Evolutionary conservation across 495 filamentous ascomycete species (phyloP), one percentile per base, ranked within the genome.

Genomic region (Penicillium silybi): DNA sequence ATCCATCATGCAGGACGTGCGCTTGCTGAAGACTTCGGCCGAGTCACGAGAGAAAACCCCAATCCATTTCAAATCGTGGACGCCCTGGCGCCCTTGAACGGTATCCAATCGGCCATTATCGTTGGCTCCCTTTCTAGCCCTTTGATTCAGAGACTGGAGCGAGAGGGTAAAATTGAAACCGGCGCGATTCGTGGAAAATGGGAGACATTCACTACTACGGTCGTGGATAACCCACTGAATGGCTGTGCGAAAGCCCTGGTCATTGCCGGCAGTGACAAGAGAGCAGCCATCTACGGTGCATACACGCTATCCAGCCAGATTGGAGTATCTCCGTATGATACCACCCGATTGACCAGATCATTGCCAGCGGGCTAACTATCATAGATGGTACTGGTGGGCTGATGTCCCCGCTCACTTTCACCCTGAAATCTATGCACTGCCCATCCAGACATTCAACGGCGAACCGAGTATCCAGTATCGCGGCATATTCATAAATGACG

Each of bases 401-500:
- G 86, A 90, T 65, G 82, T 85, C 0, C 78, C 85, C 0, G 63
- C 78, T 11, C 74, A 78, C 53, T 67, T 72, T 50, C 72, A 76
- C 55, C 62, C 71, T 25, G 71, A 76, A 3, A 77, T 89, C 32
- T 88, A 78, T 53, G 81, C 79, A 4, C 55, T 79, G 10, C 65
- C 73, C 6, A 66, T 61, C 6, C 70, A 64, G 34, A 85, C 82
- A 58, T 65, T 78, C 2, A 84, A 89, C 47, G 77, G 74, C 4
- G 68, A 80, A 15, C 86, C 87, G 18, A 80, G 74, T 2, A 80
- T 91, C 48, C 88, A 86, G 61, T 91, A 88, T 65, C 78, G 87
- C 6, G 87, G 86, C 9, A 81, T 91, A 62, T 91, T 91, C 72
- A 71, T 91, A 60, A 90, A 91, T 62, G 87, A 90, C 50, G 86